Conservation (phyloP, 208 protist genomes). For the Wallacemonas sp. region DNA sequence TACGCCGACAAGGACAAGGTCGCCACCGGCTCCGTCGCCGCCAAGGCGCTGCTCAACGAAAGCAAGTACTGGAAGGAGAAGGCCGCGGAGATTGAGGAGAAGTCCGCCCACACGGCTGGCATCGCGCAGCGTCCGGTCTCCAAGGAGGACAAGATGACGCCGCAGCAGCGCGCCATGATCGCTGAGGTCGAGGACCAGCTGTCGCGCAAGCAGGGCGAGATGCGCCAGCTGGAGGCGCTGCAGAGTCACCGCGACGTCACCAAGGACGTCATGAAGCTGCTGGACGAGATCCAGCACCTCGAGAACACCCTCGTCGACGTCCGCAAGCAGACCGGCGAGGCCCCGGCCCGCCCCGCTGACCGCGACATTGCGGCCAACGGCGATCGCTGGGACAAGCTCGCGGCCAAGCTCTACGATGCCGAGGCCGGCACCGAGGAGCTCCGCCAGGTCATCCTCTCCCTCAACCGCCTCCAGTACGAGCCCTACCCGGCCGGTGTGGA, state of each 20-base stretch:
- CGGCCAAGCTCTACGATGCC: constrained; percentile 75
- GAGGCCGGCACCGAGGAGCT: constrained; percentile 71
- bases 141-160: constrained; percentile 16
- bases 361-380: constrained; percentile 41
- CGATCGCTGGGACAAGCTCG: constrained; percentile 80
- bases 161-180: constrained; percentile 42
- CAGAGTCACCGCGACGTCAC: constrained; percentile 77
- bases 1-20: constrained; percentile 85
- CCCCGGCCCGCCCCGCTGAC: background rate
- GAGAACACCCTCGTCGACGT: constrained; percentile 59
- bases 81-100: constrained; percentile 62
- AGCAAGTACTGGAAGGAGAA: constrained; percentile 66
- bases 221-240: constrained; percentile 66
- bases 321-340: constrained; percentile 21
- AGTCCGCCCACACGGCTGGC: constrained; percentile 79
- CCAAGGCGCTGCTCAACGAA: constrained; percentile 67
- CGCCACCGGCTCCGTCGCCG: constrained; percentile 56
- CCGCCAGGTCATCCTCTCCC: constrained; percentile 58
- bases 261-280: constrained; percentile 70
- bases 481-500: constrained; percentile 82
- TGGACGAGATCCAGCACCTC: constrained; percentile 69
- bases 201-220: constrained; percentile 35
- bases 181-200: constrained; percentile 67
- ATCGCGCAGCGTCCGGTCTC: constrained; percentile 51
- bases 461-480: constrained; percentile 85